Conservation (phyloP, 1,139 yeast species). For the Yamadazyma membranifaciens region DNA sequence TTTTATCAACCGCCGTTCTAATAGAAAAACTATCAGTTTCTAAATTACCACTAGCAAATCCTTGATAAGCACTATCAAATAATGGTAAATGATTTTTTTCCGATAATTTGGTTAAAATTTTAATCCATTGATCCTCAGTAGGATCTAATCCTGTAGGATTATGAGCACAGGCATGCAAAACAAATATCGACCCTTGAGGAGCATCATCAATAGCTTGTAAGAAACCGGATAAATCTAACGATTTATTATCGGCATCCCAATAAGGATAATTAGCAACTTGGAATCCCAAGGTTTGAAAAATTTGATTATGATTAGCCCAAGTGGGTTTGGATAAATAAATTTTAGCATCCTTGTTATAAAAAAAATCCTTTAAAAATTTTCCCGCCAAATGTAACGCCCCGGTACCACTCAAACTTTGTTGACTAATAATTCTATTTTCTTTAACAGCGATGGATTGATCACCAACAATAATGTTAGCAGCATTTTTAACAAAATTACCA, state of each 20-base stretch:
- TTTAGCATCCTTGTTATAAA: constrained; percentile 37
- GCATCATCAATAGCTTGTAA: constrained; percentile 65
- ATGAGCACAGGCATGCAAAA: constrained; percentile 52
- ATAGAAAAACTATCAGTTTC: constrained; percentile 85
- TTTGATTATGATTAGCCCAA: constrained; percentile 93
- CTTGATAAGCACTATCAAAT: constrained; percentile 51
- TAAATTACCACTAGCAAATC: constrained; percentile 64
- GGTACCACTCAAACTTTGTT: constrained; percentile 91
- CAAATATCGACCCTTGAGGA: constrained; percentile 72
- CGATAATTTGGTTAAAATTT: constrained; percentile 39
- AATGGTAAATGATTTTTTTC: constrained; percentile 38
- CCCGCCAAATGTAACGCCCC: constrained; percentile 94
- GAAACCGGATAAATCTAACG: constrained; percentile 68
- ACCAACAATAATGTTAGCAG: constrained; percentile 82
- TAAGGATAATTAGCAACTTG: constrained; percentile 70
- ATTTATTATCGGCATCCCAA: constrained; percentile 63
- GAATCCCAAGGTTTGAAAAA: constrained; percentile 68
- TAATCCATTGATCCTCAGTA: constrained; percentile 40
- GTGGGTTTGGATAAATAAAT: constrained; percentile 87
- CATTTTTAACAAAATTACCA: constrained; percentile 64
- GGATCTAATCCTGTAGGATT: constrained; percentile 54
- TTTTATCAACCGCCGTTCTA: constrained; percentile 68
- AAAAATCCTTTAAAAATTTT: constrained; percentile 60
- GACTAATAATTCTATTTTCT: constrained; percentile 61
- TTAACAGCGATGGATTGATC: constrained; percentile 53